phyloP scores from a whole-genome alignment of 2,329 filamentous ascomycete species.

The Myriosclerotinia scirpicola region DNA sequence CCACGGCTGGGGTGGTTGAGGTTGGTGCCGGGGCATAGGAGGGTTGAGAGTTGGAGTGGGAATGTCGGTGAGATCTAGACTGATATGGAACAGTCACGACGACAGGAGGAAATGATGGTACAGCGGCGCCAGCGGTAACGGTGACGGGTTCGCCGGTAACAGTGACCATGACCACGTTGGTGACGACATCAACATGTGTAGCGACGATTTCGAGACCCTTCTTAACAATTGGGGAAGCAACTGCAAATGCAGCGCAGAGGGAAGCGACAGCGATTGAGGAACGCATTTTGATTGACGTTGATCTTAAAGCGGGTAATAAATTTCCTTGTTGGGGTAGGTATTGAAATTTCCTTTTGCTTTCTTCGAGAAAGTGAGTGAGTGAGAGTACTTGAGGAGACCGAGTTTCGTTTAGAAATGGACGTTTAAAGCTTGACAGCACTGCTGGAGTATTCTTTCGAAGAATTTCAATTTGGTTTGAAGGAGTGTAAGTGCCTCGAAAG shows the following conservation, averaged over 20 bases:
- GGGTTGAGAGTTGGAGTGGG: slow-evolving; percentile 20
- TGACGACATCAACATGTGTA: slow-evolving; percentile 37
- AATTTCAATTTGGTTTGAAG: slow-evolving; percentile 30
- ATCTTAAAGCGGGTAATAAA: not conserved
- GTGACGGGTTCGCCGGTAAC: slow-evolving; percentile 40
- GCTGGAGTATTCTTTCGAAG: slow-evolving; percentile 34
- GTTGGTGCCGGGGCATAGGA: slow-evolving; percentile 14
- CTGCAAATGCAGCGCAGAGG: slow-evolving; percentile 41
- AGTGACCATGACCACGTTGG: slow-evolving; percentile 42
- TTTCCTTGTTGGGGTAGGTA: slow-evolving; percentile 17
- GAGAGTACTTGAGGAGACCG: slow-evolving; percentile 26
- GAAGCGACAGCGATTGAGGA: slow-evolving; percentile 43
- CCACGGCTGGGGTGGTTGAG: slow-evolving; percentile 16
- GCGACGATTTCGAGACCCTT: slow-evolving; percentile 26
- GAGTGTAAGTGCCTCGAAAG: slow-evolving; percentile 35
- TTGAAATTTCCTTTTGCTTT: slow-evolving; percentile 28
- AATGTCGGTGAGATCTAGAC: slow-evolving; percentile 16
- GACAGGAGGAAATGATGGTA: not conserved
- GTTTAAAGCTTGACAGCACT: slow-evolving; percentile 36
- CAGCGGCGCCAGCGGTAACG: slow-evolving; percentile 14
- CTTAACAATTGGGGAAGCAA: slow-evolving; percentile 40
- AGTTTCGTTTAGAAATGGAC: slow-evolving; percentile 21
- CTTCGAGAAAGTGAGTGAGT: slow-evolving; percentile 30
- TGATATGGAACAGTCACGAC: slow-evolving; percentile 15
- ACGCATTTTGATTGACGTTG: slow-evolving; percentile 43